Conservation (phyloP, 257 asterid genomes). For the Ehretia macrophylla region DNA sequence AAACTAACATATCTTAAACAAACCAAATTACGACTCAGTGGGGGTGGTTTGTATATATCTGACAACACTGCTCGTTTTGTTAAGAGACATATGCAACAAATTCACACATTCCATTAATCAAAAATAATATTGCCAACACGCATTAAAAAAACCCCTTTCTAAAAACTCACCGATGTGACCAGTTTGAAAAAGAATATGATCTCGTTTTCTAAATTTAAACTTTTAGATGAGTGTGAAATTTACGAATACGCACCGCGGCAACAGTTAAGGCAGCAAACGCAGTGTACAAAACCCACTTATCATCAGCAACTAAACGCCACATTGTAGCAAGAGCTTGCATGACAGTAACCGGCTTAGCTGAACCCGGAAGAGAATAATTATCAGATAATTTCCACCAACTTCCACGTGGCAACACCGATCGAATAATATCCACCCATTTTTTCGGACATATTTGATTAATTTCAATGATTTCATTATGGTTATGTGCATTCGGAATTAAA, state of each 20-base stretch:
- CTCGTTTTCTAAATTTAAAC: no score
- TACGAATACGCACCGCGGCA: slow-evolving; percentile 37
- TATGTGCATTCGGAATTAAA: background rate
- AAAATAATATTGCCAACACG: no score
- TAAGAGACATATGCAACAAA: no score
- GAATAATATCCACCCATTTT: slow-evolving; percentile 39
- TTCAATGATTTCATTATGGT: background rate
- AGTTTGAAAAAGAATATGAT: no score
- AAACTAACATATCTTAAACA: no score
- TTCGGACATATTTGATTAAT: background rate
- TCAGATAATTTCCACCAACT: slow-evolving; percentile 81
- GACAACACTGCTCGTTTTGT: no score
- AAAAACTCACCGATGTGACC: no score
- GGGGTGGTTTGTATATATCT: no score
- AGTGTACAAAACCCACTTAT: slow-evolving; percentile 70
- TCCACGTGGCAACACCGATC: slow-evolving; percentile 68
- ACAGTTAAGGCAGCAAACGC: slow-evolving; percentile 69
- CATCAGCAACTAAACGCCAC: slow-evolving; percentile 82
- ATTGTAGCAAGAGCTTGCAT: slow-evolving; percentile 62
- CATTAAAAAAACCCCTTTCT: no score
- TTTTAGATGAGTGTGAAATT: no score
- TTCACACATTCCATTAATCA: no score
- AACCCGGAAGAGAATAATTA: slow-evolving; percentile 25
- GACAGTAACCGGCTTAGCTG: slow-evolving; percentile 83
- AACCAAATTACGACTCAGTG: no score